Percentiles rank a stretch among this genome's conserved stretches.
These are phyloP conservation scores for Escallonia herrerae DNA, from an alignment of 129 eudicot genomes.

Conservation along the genomic window DNA sequence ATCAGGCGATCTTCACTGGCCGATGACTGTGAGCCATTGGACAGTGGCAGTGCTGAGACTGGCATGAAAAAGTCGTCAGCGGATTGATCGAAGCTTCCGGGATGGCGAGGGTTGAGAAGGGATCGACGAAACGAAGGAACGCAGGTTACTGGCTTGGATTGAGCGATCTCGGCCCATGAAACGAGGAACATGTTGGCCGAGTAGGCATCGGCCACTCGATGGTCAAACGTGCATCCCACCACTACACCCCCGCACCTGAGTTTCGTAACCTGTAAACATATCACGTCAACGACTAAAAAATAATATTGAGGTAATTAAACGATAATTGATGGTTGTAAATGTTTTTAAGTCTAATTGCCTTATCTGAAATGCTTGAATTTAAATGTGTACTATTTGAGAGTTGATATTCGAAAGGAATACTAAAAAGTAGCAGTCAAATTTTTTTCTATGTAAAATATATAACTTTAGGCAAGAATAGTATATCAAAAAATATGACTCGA, in stretches of 20 bases:
- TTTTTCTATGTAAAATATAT: no score
- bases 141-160: constrained; percentile 19
- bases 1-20: background rate
- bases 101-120: constrained; percentile 38
- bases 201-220: background rate
- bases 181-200: constrained; percentile 38
- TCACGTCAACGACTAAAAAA: no score
- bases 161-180: constrained; percentile 50
- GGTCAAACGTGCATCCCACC: background rate
- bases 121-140: constrained; percentile 50
- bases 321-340: no score
- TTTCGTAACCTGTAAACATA: no score
- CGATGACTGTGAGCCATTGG: background rate
- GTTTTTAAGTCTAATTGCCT: no score
- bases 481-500: no score
- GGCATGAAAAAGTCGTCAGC: constrained; percentile 22
- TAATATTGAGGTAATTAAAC: no score
- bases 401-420: no score
- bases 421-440: no score
- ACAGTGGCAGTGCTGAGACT: constrained; percentile 12
- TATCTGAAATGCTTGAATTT: no score
- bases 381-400: no score
- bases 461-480: no score
- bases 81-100: constrained; percentile 14
- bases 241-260: background rate